A percentile compares a stretch with the other conserved stretches of the same genome.
Conservation (phyloP, 108 stramenopile genomes). For the Pinguiococcus pyrenoidosus region DNA sequence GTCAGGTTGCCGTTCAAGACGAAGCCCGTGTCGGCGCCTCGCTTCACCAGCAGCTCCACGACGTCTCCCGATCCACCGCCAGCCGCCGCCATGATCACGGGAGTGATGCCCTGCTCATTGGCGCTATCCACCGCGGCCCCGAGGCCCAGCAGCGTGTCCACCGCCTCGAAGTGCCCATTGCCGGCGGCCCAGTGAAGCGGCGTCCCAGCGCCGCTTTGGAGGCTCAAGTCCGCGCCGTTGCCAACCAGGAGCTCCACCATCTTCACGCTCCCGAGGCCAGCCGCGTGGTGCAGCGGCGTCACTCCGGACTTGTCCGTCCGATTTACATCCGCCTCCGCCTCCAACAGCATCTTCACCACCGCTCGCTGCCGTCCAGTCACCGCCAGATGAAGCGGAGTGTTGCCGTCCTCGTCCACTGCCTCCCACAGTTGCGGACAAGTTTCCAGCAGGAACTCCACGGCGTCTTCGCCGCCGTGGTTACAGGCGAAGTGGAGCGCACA, state of each 20-base stretch:
- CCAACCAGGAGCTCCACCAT: constrained; percentile 8
- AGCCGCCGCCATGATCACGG: constrained; percentile 31
- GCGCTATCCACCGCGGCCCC: constrained; percentile 22
- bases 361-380: constrained; percentile 6
- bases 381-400: constrained; percentile 16
- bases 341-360: constrained; percentile 3
- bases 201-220: constrained; percentile 21
- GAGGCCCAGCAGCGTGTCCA: constrained; percentile 12
- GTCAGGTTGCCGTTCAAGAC: constrained; percentile 30
- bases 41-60: constrained; percentile 23
- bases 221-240: constrained; percentile 20
- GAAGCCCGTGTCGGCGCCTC: constrained; percentile 31
- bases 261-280: constrained; percentile 24
- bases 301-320: constrained; percentile 22
- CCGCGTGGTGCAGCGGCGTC: constrained; percentile 28
- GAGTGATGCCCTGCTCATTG: constrained; percentile 26
- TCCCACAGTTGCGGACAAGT: constrained; percentile 1
- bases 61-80: constrained; percentile 16
- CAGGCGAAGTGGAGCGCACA: constrained; percentile 27
- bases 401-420: constrained; percentile 16
- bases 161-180: constrained; percentile 11
- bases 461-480: constrained; percentile 5
- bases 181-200: constrained; percentile 41
- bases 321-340: constrained; percentile 24
- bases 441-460: constrained; percentile 9